Evolutionary conservation across 805 yeast species (phyloP).

Genomic region (Cyberlindnera euphorbiae): DNA sequence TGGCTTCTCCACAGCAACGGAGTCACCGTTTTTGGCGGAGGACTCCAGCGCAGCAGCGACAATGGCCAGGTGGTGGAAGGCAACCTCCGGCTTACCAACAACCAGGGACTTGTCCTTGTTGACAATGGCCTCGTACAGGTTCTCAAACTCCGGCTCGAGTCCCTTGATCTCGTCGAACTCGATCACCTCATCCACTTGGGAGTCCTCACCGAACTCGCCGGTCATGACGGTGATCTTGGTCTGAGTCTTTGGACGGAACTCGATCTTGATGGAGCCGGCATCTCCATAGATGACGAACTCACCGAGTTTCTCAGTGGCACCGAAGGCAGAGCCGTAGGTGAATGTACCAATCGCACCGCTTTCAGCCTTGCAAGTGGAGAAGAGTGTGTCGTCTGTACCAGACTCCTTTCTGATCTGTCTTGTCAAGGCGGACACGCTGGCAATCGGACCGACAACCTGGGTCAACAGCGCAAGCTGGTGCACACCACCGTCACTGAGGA

Average conservation of each 20-base stretch:
- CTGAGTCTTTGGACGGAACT: slow-evolving; percentile 45
- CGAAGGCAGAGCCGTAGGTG: slow-evolving; percentile 42
- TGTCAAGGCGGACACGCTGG: slow-evolving; percentile 68
- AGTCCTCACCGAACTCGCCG: slow-evolving; percentile 25
- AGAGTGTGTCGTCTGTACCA: slow-evolving; percentile 79
- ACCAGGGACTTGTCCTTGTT: slow-evolving; percentile 56
- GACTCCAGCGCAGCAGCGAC: slow-evolving; percentile 82
- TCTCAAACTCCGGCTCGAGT: slow-evolving; percentile 59
- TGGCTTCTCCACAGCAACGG: slow-evolving; percentile 40
- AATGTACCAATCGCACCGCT: slow-evolving; percentile 58
- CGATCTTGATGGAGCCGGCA: slow-evolving; percentile 68
- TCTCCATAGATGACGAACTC: slow-evolving; percentile 71
- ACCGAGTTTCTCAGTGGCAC: slow-evolving; percentile 69
- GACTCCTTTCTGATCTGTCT: slow-evolving; percentile 70
- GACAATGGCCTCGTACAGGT: slow-evolving; percentile 55
- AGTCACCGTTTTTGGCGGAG: slow-evolving; percentile 46
- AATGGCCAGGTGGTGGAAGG: slow-evolving; percentile 90
- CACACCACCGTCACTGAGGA: slow-evolving; percentile 91
- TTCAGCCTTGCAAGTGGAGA: slow-evolving; percentile 71
- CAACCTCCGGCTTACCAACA: slow-evolving; percentile 62
- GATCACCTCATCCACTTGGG: slow-evolving; percentile 20
- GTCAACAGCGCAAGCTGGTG: slow-evolving; percentile 89
- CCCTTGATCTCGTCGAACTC: slow-evolving; percentile 34
- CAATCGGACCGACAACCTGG: slow-evolving; percentile 71
- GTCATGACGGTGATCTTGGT: slow-evolving; percentile 31